A percentile compares a stretch with the other conserved stretches of the same genome.
Conservation (phyloP, 495 filamentous ascomycete genomes). For the Tuber borchii region DNA sequence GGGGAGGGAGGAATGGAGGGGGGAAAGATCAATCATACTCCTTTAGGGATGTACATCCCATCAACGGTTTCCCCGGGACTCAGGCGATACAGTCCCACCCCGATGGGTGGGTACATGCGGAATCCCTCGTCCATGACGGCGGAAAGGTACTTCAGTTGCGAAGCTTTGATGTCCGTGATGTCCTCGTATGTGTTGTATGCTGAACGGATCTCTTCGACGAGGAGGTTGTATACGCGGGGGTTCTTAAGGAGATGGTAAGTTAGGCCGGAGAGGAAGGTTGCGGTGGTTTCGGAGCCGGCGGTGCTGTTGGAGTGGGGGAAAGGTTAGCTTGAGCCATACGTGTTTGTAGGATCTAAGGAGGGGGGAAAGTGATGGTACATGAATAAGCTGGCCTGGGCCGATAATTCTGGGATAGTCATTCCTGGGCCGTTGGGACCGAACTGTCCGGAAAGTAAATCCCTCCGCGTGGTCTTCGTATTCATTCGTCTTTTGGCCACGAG, state of each 20-base stretch:
- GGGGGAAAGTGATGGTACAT: constrained; percentile 26
- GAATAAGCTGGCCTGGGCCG: constrained; percentile 41
- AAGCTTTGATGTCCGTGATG: constrained; percentile 47
- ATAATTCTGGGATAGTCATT: constrained; percentile 43
- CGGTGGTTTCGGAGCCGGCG: constrained; percentile 55
- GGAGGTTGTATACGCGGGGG: constrained; percentile 40
- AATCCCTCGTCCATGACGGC: constrained; percentile 56
- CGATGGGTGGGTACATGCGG: constrained; percentile 54
- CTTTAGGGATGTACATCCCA: constrained; percentile 47
- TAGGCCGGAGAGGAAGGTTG: constrained; percentile 50
- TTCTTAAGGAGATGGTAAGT: constrained; percentile 48
- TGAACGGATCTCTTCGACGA: constrained; percentile 51
- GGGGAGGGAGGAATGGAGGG: background rate
- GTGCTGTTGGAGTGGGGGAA: constrained; percentile 20
- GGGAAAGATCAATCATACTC: constrained; percentile 26
- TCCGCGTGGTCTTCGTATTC: constrained; percentile 23
- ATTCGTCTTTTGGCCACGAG: constrained; percentile 24
- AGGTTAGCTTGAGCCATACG: background rate
- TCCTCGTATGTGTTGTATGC: constrained; percentile 49
- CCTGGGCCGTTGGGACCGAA: constrained; percentile 38
- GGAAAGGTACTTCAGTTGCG: constrained; percentile 50
- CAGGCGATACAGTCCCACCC: constrained; percentile 48
- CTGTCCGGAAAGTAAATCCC: constrained; percentile 43
- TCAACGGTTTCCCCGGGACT: constrained; percentile 46
- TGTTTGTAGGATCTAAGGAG: background rate